Evolutionary conservation across 192 early-diverging fungal genomes (phyloP).

Genomic region (Backusella australiensis): DNA sequence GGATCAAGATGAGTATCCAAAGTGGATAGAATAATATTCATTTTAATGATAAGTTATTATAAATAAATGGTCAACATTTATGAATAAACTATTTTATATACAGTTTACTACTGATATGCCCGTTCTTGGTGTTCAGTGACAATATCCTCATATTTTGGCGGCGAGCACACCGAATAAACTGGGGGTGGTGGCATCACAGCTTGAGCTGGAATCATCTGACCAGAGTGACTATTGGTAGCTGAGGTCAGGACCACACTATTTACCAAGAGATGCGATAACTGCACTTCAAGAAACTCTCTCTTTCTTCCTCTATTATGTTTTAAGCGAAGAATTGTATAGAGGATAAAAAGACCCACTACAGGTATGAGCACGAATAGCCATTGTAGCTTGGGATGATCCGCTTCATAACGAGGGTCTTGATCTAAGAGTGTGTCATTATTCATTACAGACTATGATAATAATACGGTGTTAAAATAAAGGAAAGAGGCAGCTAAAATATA

Average conservation of each 20-base stretch:
- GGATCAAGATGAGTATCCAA: no score
- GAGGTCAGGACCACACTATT: neutral
- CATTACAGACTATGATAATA: neutral
- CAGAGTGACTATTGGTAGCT: neutral
- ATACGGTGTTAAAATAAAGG: neutral
- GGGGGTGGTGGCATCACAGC: neutral
- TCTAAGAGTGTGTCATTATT: neutral
- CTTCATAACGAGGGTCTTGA: neutral
- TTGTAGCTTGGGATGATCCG: neutral
- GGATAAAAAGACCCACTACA: neutral
- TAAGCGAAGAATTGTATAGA: neutral
- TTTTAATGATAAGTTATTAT: no score
- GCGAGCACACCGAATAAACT: slow-evolving; percentile 4
- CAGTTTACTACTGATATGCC: neutral
- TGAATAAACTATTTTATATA: no score
- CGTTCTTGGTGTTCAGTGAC: neutral
- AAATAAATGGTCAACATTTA: no score
- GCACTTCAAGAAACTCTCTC: neutral
- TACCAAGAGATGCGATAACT: neutral
- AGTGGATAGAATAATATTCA: no score
- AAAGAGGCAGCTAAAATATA: neutral
- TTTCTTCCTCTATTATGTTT: neutral
- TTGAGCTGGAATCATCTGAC: neutral
- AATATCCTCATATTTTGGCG: slow-evolving; percentile 8
- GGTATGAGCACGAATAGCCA: slow-evolving; percentile 3